phyloP scores from a whole-genome alignment of 768 basidiomycete genomes.

The Psilocybe sp. region DNA sequence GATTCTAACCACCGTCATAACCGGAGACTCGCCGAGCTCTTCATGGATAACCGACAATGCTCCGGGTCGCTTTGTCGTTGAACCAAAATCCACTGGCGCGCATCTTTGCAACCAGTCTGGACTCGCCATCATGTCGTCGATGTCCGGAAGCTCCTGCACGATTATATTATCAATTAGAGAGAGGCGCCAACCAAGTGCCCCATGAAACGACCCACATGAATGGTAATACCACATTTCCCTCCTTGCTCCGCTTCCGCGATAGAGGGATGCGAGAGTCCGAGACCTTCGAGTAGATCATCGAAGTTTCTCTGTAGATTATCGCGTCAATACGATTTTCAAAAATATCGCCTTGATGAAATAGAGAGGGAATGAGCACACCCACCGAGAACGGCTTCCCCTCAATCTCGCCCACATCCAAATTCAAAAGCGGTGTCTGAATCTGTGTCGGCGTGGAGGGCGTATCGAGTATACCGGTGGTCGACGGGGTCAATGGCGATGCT shows the following conservation, averaged over 20 bases:
- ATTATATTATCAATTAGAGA: background rate
- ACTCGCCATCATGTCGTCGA: conserved; percentile 30
- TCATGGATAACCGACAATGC: conserved; percentile 31
- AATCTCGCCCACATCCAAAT: conserved; percentile 15
- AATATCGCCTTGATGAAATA: background rate
- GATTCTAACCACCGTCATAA: background rate
- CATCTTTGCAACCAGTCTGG: conserved; percentile 41
- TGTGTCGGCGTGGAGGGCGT: conserved; percentile 8
- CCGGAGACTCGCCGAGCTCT: conserved; percentile 19
- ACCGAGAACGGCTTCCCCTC: conserved; percentile 23
- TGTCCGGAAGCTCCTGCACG: conserved; percentile 38
- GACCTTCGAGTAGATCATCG: conserved; percentile 24
- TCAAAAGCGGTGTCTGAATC: too few relatives aligned
- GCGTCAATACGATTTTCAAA: background rate
- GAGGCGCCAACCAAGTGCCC: too few relatives aligned
- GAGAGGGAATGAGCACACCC: background rate
- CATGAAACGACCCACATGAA: background rate
- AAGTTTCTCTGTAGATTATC: conserved; percentile 26
- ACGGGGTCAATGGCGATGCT: conserved; percentile 6
- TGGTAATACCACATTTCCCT: background rate
- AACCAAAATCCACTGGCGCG: conserved; percentile 37
- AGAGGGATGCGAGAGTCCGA: conserved; percentile 11
- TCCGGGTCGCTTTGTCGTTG: conserved; percentile 25
- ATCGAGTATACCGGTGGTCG: background rate
- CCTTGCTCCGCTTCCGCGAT: background rate